Base-by-base conservation (phyloP, 2,329 filamentous ascomycete species). In the Monilinia fructicola region DNA sequence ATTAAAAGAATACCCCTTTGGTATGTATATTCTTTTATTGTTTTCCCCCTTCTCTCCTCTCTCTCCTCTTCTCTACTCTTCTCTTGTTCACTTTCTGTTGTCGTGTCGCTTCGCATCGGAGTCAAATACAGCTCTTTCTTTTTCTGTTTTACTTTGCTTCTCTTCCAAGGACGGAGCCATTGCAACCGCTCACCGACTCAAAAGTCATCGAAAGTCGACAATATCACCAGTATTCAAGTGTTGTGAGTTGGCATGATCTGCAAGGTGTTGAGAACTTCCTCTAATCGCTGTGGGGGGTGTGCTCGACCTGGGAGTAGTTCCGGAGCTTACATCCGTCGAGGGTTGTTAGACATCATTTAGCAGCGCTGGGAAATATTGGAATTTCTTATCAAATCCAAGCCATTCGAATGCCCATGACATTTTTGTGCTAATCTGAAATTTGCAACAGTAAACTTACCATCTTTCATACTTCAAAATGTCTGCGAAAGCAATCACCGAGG, bases 401-500 rank as follows among this genome's bases (percentile, higher is more conserved):
- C 10, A 42, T 53, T 40, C 28, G 46, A 28, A 42, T 53, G 28
- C 46, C 23, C 46, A 50, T 26, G 46, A 21, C 18, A 38, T 28
- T 26, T 59, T 59, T 46, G 11, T 54, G 64, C 64, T 65, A 65
- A 65, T 31, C 21, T 16, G 35, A 21, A 52, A 60, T 31, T 46
- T 60, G n/a, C 7, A 54, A 62, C 38, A 66, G 64, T 66, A 66
- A 62, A 62, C 56, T 44, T 61, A 67, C 54, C 68, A 68, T 69
- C 68, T 70, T 69, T 60, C 66, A 70, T 69, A 55, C 60, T 66
- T 66, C 81, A 86, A 77, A 77, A 96, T 96, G 92, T 93, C 92
- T 79, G 92, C 95, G 81, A 99, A 99, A 85, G 91, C 94, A 74
- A 98, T 99, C 79, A 83, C 91, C 86, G 95, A 99, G 87, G 94